Evolutionary conservation across 2,329 filamentous ascomycete genomes (phyloP), one percentile per base, ranked within the genome.

Genomic region (Xylariaceae sp.): DNA sequence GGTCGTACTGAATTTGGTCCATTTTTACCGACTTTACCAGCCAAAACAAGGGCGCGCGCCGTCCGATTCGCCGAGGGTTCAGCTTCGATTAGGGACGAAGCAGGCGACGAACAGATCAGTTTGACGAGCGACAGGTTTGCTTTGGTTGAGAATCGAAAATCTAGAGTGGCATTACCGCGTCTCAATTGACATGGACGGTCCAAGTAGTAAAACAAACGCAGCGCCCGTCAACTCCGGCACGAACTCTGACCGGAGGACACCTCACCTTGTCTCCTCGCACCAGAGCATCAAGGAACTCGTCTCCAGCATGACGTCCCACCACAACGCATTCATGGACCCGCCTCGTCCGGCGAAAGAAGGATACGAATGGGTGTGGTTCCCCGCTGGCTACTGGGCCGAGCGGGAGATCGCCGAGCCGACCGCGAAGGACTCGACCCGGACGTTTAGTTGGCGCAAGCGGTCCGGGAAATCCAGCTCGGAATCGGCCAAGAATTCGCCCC

Each of bases 331-430:
- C 13, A 68, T 80, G 34, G 82, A 85, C 58, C 82, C 82, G 2
- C 83, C 82, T 23, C 78, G 83, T 1, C 77, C 80, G n/a, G 73
- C 83, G 56, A 79, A 72, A 53, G 76, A 79, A 50, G 82, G 82
- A 47, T 76, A 72, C 66, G 83, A 86, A 73, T 86, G 82, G 83
- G 83, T 85, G 23, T 85, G 82, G 83, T 85, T 82, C 67, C 82
- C 83, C 1, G 80, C 78, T 55, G 83, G 83, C 4, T 86, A 83
- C 68, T 85, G 82, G 82, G 83, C 83, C n/a, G 83, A 85, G 70
- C 76, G 83, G n/a, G 74, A 78, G 62, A 63, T 72, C n/a, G 58
- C 61, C 18, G 64, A 68, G 55, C 52, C 61, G 3, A 66, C 70
- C 1, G 66, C 69, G 54, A 74, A 66, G 54, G 68, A 71, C 23